Percentiles rank a stretch among this genome's conserved stretches.
phyloP scores from a whole-genome alignment of 768 basidiomycete genomes.

The Podaxis sp. region DNA sequence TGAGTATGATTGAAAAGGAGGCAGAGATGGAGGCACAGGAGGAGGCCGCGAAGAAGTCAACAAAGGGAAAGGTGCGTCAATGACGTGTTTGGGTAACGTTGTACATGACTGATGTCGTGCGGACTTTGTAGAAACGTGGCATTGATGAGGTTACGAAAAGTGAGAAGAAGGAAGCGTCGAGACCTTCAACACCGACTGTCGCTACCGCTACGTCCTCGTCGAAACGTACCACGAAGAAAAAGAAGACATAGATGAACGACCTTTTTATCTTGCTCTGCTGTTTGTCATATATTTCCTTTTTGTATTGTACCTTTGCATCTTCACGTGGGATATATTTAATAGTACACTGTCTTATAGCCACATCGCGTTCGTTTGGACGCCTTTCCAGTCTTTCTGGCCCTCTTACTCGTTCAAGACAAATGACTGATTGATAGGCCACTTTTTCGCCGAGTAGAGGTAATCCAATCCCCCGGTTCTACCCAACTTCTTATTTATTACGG shows the following conservation, averaged over 20 bases:
- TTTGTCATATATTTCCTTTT: not conserved
- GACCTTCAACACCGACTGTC: conserved; percentile 53
- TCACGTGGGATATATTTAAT: not conserved
- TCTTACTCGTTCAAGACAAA: no score
- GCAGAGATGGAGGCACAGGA: conserved; percentile 67
- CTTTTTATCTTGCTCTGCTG: not conserved
- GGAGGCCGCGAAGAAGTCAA: conserved; percentile 60
- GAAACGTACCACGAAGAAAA: conserved; percentile 67
- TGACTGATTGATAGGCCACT: no score
- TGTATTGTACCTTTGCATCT: not conserved
- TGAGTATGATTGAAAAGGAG: conserved; percentile 93
- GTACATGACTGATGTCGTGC: conserved; percentile 3
- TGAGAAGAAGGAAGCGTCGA: conserved; percentile 49
- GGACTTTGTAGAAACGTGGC: conserved; percentile 56
- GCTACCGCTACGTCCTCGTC: conserved; percentile 41
- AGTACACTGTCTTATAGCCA: not conserved
- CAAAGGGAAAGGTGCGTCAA: conserved; percentile 61
- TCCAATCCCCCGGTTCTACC: no score
- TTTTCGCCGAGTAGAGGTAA: no score
- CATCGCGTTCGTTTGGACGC: no score
- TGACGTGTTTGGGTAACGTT: not conserved
- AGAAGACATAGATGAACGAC: conserved; percentile 43
- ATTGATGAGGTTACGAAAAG: conserved; percentile 61
- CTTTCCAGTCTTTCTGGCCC: no score
- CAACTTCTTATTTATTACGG: no score